phyloP scores from a whole-genome alignment of 1,284 basidiomycete genomes.

The Ustilago cynodontis region DNA sequence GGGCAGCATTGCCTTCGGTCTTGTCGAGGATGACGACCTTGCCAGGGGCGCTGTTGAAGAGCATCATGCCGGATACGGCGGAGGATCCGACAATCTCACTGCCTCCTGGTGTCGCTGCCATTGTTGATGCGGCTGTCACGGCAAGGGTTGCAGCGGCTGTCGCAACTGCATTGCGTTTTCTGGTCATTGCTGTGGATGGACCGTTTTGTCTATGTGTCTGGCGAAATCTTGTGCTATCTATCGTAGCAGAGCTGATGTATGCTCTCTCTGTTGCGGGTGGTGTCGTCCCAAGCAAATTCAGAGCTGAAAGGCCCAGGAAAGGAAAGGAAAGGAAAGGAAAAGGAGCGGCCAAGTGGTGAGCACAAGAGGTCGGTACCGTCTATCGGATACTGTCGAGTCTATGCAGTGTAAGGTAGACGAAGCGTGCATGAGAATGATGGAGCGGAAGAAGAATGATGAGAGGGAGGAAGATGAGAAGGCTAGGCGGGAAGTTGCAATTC shows the following conservation, averaged over 20 bases:
- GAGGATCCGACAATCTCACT: conserved; percentile 55
- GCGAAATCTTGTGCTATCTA: no score
- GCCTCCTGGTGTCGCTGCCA: conserved; percentile 48
- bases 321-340: not conserved
- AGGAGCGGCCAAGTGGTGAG: no score
- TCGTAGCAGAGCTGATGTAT: not conserved
- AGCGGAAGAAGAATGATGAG: not conserved
- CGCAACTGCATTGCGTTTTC: conserved; percentile 14
- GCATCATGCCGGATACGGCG: conserved; percentile 63
- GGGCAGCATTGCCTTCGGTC: conserved; percentile 65
- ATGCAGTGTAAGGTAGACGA: not conserved
- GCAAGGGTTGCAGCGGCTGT: conserved; percentile 27
- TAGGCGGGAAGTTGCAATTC: not conserved
- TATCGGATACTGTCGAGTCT: not conserved
- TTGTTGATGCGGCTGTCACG: conserved; percentile 18
- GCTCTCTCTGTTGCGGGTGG: not conserved
- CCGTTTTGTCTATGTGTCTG: not conserved
- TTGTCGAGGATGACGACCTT: conserved; percentile 70
- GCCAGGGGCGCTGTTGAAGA: conserved; percentile 59
- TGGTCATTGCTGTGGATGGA: conserved; percentile 12
- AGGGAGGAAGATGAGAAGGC: not conserved
- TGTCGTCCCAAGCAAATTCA: no score
- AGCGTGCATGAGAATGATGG: not conserved
- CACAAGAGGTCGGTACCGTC: not conserved
- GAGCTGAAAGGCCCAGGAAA: no score